Evolutionary conservation across 2,329 filamentous ascomycete genomes (phyloP).

Genomic region (Aotearoamyces nothofagi): DNA sequence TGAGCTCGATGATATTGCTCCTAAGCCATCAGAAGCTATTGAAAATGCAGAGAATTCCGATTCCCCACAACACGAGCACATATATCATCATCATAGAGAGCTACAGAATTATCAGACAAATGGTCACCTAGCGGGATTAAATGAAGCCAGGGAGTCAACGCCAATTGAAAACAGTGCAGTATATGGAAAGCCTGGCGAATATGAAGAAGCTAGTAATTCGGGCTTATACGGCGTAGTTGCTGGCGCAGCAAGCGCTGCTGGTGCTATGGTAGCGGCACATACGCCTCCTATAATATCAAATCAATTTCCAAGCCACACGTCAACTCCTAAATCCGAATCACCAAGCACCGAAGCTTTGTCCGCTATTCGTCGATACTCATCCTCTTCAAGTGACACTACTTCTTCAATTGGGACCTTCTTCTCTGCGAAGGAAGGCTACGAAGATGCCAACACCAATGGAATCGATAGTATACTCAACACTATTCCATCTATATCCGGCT

Average conservation of each 20-base stretch:
- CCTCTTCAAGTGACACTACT: not conserved
- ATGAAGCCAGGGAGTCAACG: too few species aligned
- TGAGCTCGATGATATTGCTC: constrained; percentile 14
- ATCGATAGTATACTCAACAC: too few species aligned
- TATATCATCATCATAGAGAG: constrained; percentile 13
- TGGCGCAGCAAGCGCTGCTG: constrained; percentile 34
- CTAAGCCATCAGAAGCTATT: constrained; percentile 7
- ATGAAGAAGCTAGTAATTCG: constrained; percentile 18
- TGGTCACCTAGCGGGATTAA: constrained; percentile 14
- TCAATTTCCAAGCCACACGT: constrained; percentile 15
- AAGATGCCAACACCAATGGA: constrained; percentile 10
- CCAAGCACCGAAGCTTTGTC: constrained; percentile 18
- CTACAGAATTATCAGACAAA: constrained; percentile 18
- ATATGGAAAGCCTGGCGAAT: too few species aligned
- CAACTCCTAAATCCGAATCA: constrained; percentile 16
- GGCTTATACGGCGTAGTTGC: constrained; percentile 41
- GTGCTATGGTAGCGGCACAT: constrained; percentile 27
- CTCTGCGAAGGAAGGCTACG: constrained; percentile 15
- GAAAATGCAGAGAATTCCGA: constrained; percentile 8
- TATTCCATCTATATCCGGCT: too few species aligned
- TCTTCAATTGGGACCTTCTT: not conserved
- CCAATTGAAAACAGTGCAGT: too few species aligned
- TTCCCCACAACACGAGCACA: constrained; percentile 2
- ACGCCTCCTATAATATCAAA: constrained; percentile 11
- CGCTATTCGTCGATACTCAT: constrained; percentile 4